These are phyloP conservation scores for Tuber umbilicatum DNA, from an alignment of 495 filamentous ascomycete species.

Conservation along the genomic window DNA sequence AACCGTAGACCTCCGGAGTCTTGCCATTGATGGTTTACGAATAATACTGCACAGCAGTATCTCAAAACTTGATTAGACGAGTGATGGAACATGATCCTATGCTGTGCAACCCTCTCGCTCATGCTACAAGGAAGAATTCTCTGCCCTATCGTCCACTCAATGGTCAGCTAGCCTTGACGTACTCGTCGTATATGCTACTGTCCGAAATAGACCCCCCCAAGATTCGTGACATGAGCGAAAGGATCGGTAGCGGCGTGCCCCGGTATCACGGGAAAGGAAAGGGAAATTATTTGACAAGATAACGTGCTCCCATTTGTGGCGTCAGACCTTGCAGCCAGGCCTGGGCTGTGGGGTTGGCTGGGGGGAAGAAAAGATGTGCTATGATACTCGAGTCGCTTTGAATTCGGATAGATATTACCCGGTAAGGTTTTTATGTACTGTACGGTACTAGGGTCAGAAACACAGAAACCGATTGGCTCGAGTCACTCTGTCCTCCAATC, in stretches of 20 bases:
- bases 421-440: not conserved
- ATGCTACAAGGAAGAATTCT: not conserved
- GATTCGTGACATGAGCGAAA: not conserved
- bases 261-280: not conserved
- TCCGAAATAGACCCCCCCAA: too few relatives aligned
- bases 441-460: too few relatives aligned
- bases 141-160: not conserved
- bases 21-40: not conserved
- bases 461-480: too few relatives aligned
- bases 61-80: not conserved
- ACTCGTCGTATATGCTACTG: not conserved
- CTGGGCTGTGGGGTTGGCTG: not conserved
- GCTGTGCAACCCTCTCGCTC: not conserved
- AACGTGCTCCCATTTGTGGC: not conserved
- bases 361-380: not conserved
- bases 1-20: not conserved
- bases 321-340: not conserved
- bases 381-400: not conserved
- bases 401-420: not conserved
- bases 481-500: too few relatives aligned
- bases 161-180: not conserved
- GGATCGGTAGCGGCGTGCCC: not conserved
- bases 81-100: not conserved
- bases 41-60: too few relatives aligned
- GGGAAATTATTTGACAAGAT: not conserved